Conservation (phyloP, 2,329 filamentous ascomycete genomes). For the Thermochaetoides dissita region DNA sequence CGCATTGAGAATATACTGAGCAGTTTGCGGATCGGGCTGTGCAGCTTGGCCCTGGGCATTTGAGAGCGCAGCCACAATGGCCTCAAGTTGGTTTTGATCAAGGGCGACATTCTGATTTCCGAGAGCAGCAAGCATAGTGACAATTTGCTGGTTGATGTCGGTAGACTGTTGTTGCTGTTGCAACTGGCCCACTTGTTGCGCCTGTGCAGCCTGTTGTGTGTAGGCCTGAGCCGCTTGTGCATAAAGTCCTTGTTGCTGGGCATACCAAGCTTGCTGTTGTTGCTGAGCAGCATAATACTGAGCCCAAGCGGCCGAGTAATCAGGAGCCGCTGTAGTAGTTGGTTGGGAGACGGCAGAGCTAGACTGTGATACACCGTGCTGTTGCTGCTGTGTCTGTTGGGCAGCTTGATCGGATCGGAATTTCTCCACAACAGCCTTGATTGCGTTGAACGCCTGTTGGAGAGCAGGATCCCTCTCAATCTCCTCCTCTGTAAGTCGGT, state of each 20-base stretch:
- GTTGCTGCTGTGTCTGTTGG: neutral
- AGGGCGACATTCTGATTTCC: constrained; percentile 6
- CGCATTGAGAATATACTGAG: constrained; percentile 12
- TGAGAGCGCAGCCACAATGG: constrained; percentile 10
- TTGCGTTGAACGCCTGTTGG: constrained; percentile 27
- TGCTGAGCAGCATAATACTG: constrained; percentile 27
- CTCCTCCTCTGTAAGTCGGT: constrained; percentile 18
- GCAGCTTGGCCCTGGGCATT: constrained; percentile 1
- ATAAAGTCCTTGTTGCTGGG: constrained; percentile 17
- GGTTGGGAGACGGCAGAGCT: neutral
- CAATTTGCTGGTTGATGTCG: constrained; percentile 8
- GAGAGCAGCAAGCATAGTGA: constrained; percentile 12
- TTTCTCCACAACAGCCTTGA: constrained; percentile 29
- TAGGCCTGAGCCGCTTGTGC: constrained; percentile 19
- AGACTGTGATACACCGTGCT: constrained; percentile 3
- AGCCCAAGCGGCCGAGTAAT: constrained; percentile 23
- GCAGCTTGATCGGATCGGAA: constrained; percentile 20
- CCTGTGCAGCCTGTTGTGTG: constrained; percentile 3
- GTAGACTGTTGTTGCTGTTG: constrained; percentile 9
- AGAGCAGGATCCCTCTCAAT: constrained; percentile 28
- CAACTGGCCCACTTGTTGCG: neutral
- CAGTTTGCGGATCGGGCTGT: constrained; percentile 6
- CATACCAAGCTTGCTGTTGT: constrained; percentile 17
- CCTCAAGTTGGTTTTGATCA: constrained; percentile 11
- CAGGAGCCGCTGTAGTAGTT: constrained; percentile 14